A percentile compares a stretch with the other conserved stretches of the same genome.
Evolutionary conservation across 2,329 filamentous ascomycete species (phyloP).

Genomic region (Xylaria sp.): DNA sequence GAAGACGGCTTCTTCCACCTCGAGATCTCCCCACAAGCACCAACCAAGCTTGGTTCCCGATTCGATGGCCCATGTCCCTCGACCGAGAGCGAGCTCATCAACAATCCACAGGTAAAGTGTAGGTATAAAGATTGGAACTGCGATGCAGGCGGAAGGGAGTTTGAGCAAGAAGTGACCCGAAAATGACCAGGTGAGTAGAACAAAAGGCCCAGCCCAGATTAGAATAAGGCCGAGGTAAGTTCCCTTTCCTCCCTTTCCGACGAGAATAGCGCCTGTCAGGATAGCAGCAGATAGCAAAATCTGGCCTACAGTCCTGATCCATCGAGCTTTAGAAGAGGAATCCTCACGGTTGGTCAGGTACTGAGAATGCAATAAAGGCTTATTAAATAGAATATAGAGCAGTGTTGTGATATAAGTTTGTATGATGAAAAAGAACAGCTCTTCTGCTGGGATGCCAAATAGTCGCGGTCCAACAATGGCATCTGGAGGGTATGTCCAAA

Average conservation of each 20-base stretch:
- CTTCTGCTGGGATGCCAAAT: constrained; percentile 74
- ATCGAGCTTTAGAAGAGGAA: constrained; percentile 40
- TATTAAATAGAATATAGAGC: constrained; percentile 74
- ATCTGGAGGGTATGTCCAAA: constrained; percentile 77
- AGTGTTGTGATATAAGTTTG: constrained; percentile 79
- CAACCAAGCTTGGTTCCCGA: constrained; percentile 72
- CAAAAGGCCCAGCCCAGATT: constrained; percentile 73
- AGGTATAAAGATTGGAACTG: constrained; percentile 68
- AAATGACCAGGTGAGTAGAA: constrained; percentile 70
- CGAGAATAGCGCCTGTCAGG: constrained; percentile 55
- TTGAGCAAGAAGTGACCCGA: constrained; percentile 71
- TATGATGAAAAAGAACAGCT: constrained; percentile 80
- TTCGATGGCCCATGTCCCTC: constrained; percentile 78
- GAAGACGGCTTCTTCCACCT: constrained; percentile 79
- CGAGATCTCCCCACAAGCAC: constrained; percentile 71
- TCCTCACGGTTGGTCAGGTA: constrained; percentile 51
- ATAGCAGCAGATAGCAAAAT: constrained; percentile 57
- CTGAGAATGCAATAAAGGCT: constrained; percentile 64
- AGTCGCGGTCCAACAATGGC: constrained; percentile 71
- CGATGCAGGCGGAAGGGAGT: constrained; percentile 66
- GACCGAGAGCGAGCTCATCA: constrained; percentile 72
- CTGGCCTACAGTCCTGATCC: constrained; percentile 59
- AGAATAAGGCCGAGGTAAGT: constrained; percentile 78
- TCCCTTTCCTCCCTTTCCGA: constrained; percentile 58
- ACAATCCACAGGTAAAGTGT: constrained; percentile 78